Evolutionary conservation across 306 rosid genomes (phyloP), one percentile per base, ranked within the genome.

Genomic region (Lotus japonicus): DNA sequence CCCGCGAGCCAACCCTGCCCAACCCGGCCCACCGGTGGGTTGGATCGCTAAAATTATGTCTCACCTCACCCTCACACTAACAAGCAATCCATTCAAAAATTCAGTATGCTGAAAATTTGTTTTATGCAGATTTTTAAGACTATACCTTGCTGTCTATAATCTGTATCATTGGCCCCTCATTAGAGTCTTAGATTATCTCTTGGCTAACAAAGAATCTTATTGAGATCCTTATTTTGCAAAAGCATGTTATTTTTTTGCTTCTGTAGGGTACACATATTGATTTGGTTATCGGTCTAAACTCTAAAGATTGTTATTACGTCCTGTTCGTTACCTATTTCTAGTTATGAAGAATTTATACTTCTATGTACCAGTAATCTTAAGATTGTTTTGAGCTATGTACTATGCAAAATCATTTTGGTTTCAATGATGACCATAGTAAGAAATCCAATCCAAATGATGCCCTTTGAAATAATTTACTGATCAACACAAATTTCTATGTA

Each of bases 391-490:
- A 55, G 44, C 45, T 56, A 39, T 46, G 31, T 64, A 31, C 12
- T 16, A 13, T n/a, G 4, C 10, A 6, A 31, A 38, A 38, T 52
- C 28, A 4, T n/a, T 51, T 14, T 64, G 62, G 39, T 13, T 36
- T 36, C 31, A 12, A 10, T 48, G 82, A 65, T 64, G 60, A 60
- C 21, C 72, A 38, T 9, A 26, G 53, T 43, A n/a, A 39, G 43
- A 64, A 71, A n/a, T 57, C 17, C 42, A 28, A 18, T 36, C 28
- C 13, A 3, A 64, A 48, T 9, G 17, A 48, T 9, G 17, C 17
- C 33, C 56, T 39, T 54, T 70, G 42, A 68, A 43, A 14, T 36
- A 15, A 19, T 33, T 51, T 23, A 12, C 11, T 68, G 19, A 8
- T 17, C 23, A 42, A 41, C 14, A 11, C 38, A 33, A 57, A 41